phyloP scores from a whole-genome alignment of 2,329 filamentous ascomycete genomes.

The Dothideomycetes sp. region DNA sequence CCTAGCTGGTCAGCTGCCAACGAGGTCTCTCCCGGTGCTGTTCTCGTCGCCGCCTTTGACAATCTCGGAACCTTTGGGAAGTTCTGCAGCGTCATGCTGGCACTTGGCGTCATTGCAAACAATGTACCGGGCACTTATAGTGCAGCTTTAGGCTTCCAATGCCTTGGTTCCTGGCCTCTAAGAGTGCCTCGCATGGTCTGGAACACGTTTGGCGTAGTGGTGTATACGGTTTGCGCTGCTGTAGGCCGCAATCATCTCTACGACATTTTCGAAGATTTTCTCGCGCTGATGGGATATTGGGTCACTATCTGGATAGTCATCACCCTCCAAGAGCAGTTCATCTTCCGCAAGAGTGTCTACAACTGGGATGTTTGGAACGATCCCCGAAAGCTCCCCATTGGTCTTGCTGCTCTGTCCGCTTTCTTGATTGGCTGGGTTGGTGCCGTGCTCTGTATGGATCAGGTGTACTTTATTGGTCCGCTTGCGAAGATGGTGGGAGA shows the following conservation, averaged over 20 bases:
- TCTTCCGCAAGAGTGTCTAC: constrained; percentile 29
- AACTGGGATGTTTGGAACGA: constrained; percentile 33
- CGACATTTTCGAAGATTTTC: constrained; percentile 32
- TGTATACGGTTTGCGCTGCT: constrained; percentile 25
- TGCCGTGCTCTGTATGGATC: constrained; percentile 16
- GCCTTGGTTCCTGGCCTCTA: constrained; percentile 6
- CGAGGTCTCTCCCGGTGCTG: constrained; percentile 20
- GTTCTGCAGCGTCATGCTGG: constrained; percentile 30
- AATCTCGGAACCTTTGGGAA: constrained; percentile 27
- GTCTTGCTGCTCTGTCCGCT: constrained; percentile 24
- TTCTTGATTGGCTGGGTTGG: constrained; percentile 17
- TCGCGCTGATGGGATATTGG: constrained; percentile 38
- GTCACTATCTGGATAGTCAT: constrained; percentile 31
- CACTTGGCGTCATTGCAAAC: constrained; percentile 28
- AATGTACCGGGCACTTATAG: constrained; percentile 33
- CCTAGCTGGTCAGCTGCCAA: constrained; percentile 19
- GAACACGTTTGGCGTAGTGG: constrained; percentile 10
- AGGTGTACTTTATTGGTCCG: constrained; percentile 16
- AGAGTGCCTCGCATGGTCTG: constrained; percentile 12
- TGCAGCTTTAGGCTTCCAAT: constrained; percentile 26
- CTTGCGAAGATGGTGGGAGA: constrained; percentile 11
- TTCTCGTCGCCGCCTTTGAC: constrained; percentile 25
- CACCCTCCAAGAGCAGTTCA: constrained; percentile 29
- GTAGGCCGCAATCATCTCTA: constrained; percentile 33
- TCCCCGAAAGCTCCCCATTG: constrained; percentile 26